A percentile compares a stretch with the other conserved stretches of the same genome.
phyloP scores from a whole-genome alignment of 2,329 filamentous ascomycete species.

The Colletotrichum lentis region DNA sequence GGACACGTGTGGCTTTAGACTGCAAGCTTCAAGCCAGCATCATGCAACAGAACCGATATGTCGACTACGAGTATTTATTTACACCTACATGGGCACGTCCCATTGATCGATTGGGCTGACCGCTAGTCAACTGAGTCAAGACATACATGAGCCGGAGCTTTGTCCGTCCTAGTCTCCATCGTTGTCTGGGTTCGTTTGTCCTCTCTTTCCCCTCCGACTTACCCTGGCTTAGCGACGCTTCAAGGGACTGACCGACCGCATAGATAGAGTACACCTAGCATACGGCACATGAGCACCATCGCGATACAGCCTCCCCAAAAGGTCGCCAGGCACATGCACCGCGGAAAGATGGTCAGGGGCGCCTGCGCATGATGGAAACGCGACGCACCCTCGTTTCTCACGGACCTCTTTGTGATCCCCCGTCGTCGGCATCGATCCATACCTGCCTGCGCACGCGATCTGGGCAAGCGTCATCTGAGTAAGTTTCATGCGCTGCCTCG shows the following conservation, averaged over 20 bases:
- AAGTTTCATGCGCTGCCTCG: conserved; percentile 45
- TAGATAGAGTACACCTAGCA: neutral
- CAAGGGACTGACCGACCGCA: neutral
- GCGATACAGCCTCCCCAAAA: neutral
- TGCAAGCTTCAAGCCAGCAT: conserved; percentile 13
- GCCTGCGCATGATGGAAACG: conserved; percentile 20
- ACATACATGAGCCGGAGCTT: neutral
- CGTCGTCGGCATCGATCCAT: conserved; percentile 15
- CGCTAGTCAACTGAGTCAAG: conserved; percentile 34
- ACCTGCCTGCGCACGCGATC: conserved; percentile 34
- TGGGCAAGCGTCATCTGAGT: conserved; percentile 35
- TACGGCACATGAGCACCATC: neutral
- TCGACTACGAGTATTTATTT: neutral
- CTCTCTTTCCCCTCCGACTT: neutral
- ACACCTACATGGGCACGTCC: no score
- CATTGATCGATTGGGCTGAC: conserved; percentile 14
- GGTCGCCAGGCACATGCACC: neutral
- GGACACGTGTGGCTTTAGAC: neutral
- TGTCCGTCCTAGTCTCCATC: conserved; percentile 15
- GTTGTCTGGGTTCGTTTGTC: neutral
- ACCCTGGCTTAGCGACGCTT: neutral
- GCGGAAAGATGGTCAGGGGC: conserved; percentile 13
- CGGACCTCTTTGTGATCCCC: conserved; percentile 45
- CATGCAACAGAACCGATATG: conserved; percentile 4
- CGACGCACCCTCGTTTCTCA: conserved; percentile 43